A percentile compares a stretch with the other conserved stretches of the same genome.
Evolutionary conservation across 768 basidiomycete species (phyloP).

Genomic region (Termitomyces sp.): DNA sequence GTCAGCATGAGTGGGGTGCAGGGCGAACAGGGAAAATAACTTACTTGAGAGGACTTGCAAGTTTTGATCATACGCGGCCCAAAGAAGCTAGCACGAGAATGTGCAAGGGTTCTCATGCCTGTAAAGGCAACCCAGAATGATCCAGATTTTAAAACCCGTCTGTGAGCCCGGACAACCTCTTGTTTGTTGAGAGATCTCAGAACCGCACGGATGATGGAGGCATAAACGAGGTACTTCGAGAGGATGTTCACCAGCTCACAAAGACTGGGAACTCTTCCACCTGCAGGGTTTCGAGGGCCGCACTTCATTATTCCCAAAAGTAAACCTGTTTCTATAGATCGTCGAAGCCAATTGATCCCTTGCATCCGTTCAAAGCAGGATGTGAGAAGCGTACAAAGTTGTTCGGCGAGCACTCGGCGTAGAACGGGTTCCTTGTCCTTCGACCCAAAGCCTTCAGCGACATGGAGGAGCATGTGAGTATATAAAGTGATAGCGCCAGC

Average conservation of each 20-base stretch:
- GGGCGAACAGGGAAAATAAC: background rate
- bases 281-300: background rate
- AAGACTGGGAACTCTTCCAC: background rate
- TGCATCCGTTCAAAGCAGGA: background rate
- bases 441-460: background rate
- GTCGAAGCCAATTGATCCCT: background rate
- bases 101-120: background rate
- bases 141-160: background rate
- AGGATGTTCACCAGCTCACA: background rate
- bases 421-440: background rate
- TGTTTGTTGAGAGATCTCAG: background rate
- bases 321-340: background rate
- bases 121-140: background rate
- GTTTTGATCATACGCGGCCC: background rate
- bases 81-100: background rate
- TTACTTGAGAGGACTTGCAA: background rate
- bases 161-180: background rate
- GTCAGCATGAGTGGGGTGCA: background rate
- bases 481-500: background rate
- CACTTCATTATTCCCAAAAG: background rate
- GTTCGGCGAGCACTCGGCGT: background rate
- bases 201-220: background rate
- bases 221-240: background rate
- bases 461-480: background rate
- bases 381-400: background rate